Base-by-base conservation (phyloP, 805 yeast genomes). In the Candida insectalens region DNA sequence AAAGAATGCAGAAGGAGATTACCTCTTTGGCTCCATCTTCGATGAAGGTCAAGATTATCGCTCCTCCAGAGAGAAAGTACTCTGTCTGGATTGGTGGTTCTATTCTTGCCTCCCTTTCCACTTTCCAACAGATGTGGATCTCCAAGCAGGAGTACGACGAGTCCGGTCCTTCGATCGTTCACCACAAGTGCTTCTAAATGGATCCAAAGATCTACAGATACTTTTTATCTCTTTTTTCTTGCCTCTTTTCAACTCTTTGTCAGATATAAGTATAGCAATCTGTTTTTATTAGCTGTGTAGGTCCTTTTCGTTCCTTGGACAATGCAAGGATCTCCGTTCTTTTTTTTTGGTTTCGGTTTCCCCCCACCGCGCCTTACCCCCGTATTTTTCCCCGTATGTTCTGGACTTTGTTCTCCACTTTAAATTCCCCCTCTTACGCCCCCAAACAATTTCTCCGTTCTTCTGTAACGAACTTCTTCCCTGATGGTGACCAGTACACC, bases 91-190 rank as follows among this genome's bases (percentile, higher is more conserved):
- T 92, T 50, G 98, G 98, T 78, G 98, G 98, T 74, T 92, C 97
- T 55, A 92, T 92, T 61, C 80, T 92, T 69, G 96, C 98, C 50
- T 87, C 96, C 41, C 80, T 92, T 65, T 84, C 96, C 45, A 92
- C 98, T 66, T 92, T 92, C 96, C 97, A 92, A 78, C 97, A 92
- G 74, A 89, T 92, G 97, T 92, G 98, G 98, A 87, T 92, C 83
- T 88, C 97, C 63, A 92, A 92, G 80, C 97, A 92, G 76, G 98
- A 92, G 77, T 92, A 92, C 83, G 98, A 92, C 80, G 98, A 92
- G 77, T 84, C 96, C 72, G 98, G 98, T 63, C 98, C 98, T 60
- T 87, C 96, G 47, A 92, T 92, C 64, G 98, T 92, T 59, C 92
- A 83, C 79, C 88, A 82, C 72, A 83, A 83, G 73, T 83, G 94